phyloP scores from a whole-genome alignment of 2,329 filamentous ascomycete species.

The Aspergillus fructus region DNA sequence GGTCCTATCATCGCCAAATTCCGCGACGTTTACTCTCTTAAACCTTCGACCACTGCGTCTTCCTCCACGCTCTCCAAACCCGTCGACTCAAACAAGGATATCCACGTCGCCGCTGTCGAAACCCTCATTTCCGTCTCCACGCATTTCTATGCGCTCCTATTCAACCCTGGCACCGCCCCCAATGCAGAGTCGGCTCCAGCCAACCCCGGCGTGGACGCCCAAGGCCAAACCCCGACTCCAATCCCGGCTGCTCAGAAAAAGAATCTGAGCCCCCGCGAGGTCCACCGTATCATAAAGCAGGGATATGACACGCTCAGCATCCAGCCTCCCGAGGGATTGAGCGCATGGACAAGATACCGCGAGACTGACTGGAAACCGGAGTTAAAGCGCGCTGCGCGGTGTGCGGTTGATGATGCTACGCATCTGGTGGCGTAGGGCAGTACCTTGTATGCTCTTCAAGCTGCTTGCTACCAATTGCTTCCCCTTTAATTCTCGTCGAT shows the following conservation, averaged over 20 bases:
- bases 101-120: constrained; percentile 68
- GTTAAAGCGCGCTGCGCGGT: constrained; percentile 82
- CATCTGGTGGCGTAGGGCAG: constrained; percentile 37
- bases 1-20: constrained; percentile 81
- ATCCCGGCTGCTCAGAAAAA: constrained; percentile 50
- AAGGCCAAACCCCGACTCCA: constrained; percentile 28
- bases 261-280: constrained; percentile 77
- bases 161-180: constrained; percentile 33
- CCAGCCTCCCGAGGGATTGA: constrained; percentile 80
- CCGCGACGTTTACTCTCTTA: constrained; percentile 67
- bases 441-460: neutral
- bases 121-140: constrained; percentile 74
- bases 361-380: constrained; percentile 82
- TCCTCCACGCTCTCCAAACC: constrained; percentile 18
- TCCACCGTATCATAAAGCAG: constrained; percentile 89
- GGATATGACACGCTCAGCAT: constrained; percentile 95
- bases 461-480: neutral
- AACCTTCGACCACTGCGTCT: constrained; percentile 18
- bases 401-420: constrained; percentile 71
- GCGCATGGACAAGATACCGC: constrained; percentile 80
- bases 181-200: neutral
- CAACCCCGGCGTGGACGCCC: constrained; percentile 11
- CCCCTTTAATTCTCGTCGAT: neutral
- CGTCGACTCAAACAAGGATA: constrained; percentile 22
- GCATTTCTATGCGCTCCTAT: constrained; percentile 83